Evolutionary conservation across 371 early-diverging fungal genomes (phyloP).

Genomic region (Thermomucor indicae-seudaticae): DNA sequence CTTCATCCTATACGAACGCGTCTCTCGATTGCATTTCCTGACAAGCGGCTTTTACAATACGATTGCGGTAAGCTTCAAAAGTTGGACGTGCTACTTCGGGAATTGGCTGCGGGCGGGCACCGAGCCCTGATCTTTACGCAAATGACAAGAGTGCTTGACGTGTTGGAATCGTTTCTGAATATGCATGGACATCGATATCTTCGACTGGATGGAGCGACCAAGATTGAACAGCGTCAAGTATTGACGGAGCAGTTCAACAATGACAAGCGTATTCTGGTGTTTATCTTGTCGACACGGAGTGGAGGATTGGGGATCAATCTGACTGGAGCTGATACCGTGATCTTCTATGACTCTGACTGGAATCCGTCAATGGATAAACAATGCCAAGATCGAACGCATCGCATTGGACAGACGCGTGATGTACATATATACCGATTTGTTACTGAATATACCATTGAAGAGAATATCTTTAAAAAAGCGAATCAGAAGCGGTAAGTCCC

Average conservation of each 20-base stretch:
- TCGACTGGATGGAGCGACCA: slow-evolving; percentile 86
- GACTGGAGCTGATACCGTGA: slow-evolving; percentile 93
- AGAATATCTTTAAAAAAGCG: slow-evolving; percentile 79
- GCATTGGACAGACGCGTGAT: slow-evolving; percentile 92
- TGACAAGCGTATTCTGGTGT: slow-evolving; percentile 79
- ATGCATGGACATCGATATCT: slow-evolving; percentile 84
- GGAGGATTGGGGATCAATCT: slow-evolving; percentile 98
- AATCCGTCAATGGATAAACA: slow-evolving; percentile 84
- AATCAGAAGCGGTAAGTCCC: slow-evolving; percentile 71
- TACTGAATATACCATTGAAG: slow-evolving; percentile 85
- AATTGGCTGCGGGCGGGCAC: slow-evolving; percentile 75
- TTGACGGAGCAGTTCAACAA: slow-evolving; percentile 86
- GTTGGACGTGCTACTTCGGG: slow-evolving; percentile 72
- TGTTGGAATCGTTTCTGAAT: slow-evolving; percentile 93
- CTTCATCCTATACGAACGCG: slow-evolving; percentile 57
- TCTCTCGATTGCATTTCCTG: slow-evolving; percentile 77
- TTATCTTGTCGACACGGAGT: slow-evolving; percentile 89
- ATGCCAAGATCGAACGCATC: slow-evolving; percentile 85
- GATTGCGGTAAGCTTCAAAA: slow-evolving; percentile 89
- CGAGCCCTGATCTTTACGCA: slow-evolving; percentile 96
- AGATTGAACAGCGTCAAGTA: slow-evolving; percentile 80
- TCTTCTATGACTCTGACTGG: slow-evolving; percentile 97
- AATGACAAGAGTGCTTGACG: slow-evolving; percentile 97
- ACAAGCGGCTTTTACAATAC: slow-evolving; percentile 80
- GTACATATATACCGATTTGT: slow-evolving; percentile 93